Evolutionary conservation across 2,329 filamentous ascomycete species (phyloP).

Genomic region (Cercospora janseana): DNA sequence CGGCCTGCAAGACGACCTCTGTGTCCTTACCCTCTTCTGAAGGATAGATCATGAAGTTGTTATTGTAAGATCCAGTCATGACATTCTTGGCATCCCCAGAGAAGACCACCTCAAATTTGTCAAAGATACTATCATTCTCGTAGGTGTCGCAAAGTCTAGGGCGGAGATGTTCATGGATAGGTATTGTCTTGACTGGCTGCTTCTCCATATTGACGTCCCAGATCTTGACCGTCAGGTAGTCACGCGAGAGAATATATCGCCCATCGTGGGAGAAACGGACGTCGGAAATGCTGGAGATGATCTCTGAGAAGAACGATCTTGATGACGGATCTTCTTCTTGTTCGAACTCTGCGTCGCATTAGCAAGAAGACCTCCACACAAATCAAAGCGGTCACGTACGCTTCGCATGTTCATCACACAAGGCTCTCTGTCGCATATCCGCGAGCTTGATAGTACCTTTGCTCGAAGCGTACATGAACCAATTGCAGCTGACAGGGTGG

Average conservation of each 20-base stretch:
- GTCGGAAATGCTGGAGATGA: constrained; percentile 98
- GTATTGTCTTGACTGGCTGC: constrained; percentile 95
- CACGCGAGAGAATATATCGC: constrained; percentile 92
- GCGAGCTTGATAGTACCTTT: constrained; percentile 99
- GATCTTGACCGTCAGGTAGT: constrained; percentile 98
- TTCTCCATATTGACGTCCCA: constrained; percentile 99
- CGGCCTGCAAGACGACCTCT: constrained; percentile 93
- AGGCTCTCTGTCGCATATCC: constrained; percentile 94
- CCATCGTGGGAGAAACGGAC: constrained; percentile 96
- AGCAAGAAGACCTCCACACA: constrained; percentile 20
- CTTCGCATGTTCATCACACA: constrained; percentile 95
- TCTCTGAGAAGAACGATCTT: constrained; percentile 99
- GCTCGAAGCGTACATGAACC: constrained; percentile 99
- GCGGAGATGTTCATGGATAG: constrained; percentile 94
- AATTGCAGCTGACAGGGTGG: constrained; percentile 95
- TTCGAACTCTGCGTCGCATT: constrained; percentile 72
- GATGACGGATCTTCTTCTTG: constrained; percentile 96
- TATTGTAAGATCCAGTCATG: constrained; percentile 99
- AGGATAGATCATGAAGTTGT: constrained; percentile 99
- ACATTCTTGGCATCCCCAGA: constrained; percentile 98
- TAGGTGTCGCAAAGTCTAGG: constrained; percentile 96
- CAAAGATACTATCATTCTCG: constrained; percentile 98
- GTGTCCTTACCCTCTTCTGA: constrained; percentile 94
- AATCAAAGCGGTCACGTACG: constrained; percentile 56
- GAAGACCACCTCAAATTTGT: constrained; percentile 99